Evolutionary conservation across 129 eudicot genomes (phyloP).

Genomic region (Cynara cardunculus): DNA sequence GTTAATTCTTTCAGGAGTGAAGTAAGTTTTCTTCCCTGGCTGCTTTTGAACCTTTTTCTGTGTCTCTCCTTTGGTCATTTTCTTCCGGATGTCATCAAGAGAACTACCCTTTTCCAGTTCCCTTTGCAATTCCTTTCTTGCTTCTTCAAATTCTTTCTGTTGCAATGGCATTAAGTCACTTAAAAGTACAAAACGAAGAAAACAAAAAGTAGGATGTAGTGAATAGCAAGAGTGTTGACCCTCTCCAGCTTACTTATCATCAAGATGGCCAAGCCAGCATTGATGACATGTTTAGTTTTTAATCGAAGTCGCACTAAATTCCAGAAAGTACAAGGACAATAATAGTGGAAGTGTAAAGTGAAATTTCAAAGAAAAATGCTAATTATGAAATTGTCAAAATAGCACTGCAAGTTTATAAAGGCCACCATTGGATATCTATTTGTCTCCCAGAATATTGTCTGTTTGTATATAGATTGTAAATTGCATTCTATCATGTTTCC

Average conservation of each 20-base stretch:
- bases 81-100: slow-evolving; percentile 53
- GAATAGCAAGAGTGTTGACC: background rate
- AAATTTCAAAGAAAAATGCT: background rate
- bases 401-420: background rate
- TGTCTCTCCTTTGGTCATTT: slow-evolving; percentile 64
- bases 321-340: background rate
- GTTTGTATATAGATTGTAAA: background rate
- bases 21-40: slow-evolving; percentile 33
- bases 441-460: background rate
- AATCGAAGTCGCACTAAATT: background rate
- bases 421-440: slow-evolving; percentile 1
- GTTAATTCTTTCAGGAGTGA: slow-evolving; percentile 52
- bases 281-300: background rate
- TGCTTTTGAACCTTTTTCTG: slow-evolving; percentile 55
- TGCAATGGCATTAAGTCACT: slow-evolving; percentile 6
- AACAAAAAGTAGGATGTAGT: slow-evolving; percentile 7
- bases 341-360: background rate
- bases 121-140: slow-evolving; percentile 69
- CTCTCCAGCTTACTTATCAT: background rate
- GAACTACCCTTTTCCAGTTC: slow-evolving; percentile 76
- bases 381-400: background rate
- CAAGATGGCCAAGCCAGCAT: background rate
- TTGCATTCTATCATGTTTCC: background rate
- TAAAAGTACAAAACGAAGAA: slow-evolving; percentile 1
- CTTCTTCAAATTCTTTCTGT: slow-evolving; percentile 89